Evolutionary conservation across 2,329 filamentous ascomycete genomes (phyloP).

Genomic region (Trichoderma sp.): DNA sequence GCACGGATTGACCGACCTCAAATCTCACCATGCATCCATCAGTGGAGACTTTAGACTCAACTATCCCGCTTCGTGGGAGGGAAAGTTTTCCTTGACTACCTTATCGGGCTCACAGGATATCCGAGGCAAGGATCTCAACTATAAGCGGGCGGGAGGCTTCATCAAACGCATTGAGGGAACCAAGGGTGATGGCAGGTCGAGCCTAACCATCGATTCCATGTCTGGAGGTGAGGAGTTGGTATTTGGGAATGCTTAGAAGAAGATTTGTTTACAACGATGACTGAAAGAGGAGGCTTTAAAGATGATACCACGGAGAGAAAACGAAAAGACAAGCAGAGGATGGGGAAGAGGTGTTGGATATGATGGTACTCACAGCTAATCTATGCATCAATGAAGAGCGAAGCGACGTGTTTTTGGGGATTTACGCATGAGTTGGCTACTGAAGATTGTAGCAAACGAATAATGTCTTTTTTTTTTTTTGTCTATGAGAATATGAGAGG

Average conservation of each 20-base stretch:
- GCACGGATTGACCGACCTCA: constrained; percentile 35
- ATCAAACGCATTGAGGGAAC: constrained; percentile 34
- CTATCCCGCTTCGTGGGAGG: constrained; percentile 52
- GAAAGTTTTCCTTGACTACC: constrained; percentile 39
- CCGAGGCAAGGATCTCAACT: constrained; percentile 42
- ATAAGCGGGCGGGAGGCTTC: constrained; percentile 35
- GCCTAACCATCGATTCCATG: constrained; percentile 31
- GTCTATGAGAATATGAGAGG: background rate
- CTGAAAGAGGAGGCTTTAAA: background rate
- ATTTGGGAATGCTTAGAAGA: constrained; percentile 25
- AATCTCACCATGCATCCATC: constrained; percentile 42
- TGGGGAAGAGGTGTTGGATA: background rate
- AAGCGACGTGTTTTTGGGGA: background rate
- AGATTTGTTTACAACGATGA: background rate
- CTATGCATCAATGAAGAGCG: background rate
- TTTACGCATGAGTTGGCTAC: background rate
- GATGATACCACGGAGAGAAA: background rate
- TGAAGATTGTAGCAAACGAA: background rate
- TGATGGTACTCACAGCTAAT: background rate
- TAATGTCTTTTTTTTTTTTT: background rate
- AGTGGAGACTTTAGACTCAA: constrained; percentile 42
- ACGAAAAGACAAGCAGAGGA: background rate
- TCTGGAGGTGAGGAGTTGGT: constrained; percentile 30
- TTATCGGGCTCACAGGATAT: constrained; percentile 41
- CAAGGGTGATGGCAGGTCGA: constrained; percentile 42